Evolutionary conservation across 768 basidiomycete species (phyloP).

Genomic region (Tephrocybe sp.): DNA sequence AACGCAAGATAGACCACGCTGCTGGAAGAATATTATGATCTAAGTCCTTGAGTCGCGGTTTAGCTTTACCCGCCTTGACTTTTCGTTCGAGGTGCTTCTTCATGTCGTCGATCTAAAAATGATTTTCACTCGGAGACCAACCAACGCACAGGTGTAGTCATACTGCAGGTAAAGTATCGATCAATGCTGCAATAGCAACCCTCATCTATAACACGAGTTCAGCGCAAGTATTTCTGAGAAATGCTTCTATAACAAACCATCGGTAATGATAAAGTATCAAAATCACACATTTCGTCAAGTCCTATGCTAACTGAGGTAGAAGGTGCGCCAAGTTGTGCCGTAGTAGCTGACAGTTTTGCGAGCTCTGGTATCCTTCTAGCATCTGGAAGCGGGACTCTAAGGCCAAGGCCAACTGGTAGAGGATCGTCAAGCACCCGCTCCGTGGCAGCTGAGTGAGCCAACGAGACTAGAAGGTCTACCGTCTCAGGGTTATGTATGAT

Average conservation of each 20-base stretch:
- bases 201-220: slow-evolving; percentile 39
- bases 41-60: slow-evolving; percentile 52
- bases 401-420: slow-evolving; percentile 56
- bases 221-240: neutral
- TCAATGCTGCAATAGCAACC: slow-evolving; percentile 35
- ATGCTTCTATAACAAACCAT: slow-evolving; percentile 28
- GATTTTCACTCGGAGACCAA: neutral
- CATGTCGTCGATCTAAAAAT: slow-evolving; percentile 50
- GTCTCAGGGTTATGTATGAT: slow-evolving; percentile 60
- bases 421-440: slow-evolving; percentile 55
- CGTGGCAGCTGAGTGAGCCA: slow-evolving; percentile 54
- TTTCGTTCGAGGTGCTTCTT: slow-evolving; percentile 55
- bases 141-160: slow-evolving; percentile 1
- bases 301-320: slow-evolving; percentile 12
- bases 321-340: neutral
- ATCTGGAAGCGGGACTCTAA: slow-evolving; percentile 47
- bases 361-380: slow-evolving; percentile 4
- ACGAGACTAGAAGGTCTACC: slow-evolving; percentile 67
- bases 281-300: slow-evolving; percentile 44
- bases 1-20: slow-evolving; percentile 65
- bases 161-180: slow-evolving; percentile 49
- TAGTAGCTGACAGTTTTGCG: neutral
- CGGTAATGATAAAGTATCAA: slow-evolving; percentile 39
- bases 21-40: slow-evolving; percentile 48
- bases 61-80: slow-evolving; percentile 45